These are phyloP conservation scores for Metschnikowia continentalis DNA, from an alignment of 805 yeast genomes.

Conservation along the genomic window DNA sequence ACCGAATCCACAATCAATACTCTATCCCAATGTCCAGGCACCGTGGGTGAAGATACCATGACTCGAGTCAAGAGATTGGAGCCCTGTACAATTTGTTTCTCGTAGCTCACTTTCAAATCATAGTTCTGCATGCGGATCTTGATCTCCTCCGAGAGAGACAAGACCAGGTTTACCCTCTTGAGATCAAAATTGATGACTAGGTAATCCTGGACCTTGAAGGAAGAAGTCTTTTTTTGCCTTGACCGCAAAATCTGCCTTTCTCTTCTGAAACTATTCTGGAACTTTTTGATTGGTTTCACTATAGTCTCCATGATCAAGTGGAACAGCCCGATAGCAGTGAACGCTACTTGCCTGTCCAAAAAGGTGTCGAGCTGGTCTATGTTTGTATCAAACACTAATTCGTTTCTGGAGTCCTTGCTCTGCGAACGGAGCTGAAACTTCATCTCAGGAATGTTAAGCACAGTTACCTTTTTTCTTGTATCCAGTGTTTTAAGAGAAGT, in stretches of 20 bases:
- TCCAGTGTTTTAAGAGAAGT: conserved; percentile 16
- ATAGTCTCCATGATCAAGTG: conserved; percentile 29
- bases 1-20: conserved; percentile 13
- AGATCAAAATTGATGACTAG: conserved; percentile 3
- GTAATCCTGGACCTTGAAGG: conserved; percentile 2
- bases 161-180: conserved; percentile 11
- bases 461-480: conserved; percentile 10
- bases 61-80: conserved; percentile 9
- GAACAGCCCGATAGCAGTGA: conserved; percentile 30
- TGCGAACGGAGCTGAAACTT: conserved; percentile 10
- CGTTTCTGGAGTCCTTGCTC: background rate
- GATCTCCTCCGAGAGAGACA: conserved; percentile 12
- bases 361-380: conserved; percentile 18
- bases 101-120: background rate
- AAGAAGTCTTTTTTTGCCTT: background rate
- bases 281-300: conserved; percentile 25
- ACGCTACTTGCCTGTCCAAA: conserved; percentile 30
- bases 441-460: conserved; percentile 23
- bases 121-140: conserved; percentile 18
- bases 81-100: background rate
- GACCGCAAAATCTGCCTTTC: conserved; percentile 16
- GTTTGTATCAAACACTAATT: conserved; percentile 1
- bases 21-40: conserved; percentile 14
- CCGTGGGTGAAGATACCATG: conserved; percentile 9
- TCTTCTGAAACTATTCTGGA: conserved; percentile 21